Base-by-base conservation (phyloP, 169 alveolate genomes). In the Cryptosporidium ryanae region DNA sequence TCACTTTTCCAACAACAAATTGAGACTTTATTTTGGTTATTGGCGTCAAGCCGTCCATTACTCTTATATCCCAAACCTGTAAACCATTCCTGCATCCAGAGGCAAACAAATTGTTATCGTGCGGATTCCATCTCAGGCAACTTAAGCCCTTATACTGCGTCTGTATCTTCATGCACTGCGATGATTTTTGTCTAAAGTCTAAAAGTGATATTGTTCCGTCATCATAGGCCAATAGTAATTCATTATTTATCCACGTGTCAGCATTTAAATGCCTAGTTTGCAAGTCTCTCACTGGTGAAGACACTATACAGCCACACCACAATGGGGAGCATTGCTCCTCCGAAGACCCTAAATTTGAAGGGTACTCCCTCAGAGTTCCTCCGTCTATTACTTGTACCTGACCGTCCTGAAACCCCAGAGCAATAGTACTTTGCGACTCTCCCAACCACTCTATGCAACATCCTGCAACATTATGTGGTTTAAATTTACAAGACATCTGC, bases 381-480 rank as follows among this genome's bases (percentile, higher is more conserved):
- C 71, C 84, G 34, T 76, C 71, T 13, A 76, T 27, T 25, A 76
- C 1, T 15, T 44, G 64, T 13, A 76, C 44, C 34, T 21, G 52
- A 31, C 84, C 84, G 57, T 76, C 70, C 44, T 76, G 84, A 59
- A 76, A 76, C 31, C 84, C 84, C 15, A 76, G 23, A 8, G 84
- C 76, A 76, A 76, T 57, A 34, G 57, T n/a, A 48, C 48, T 76
- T n/a, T 67, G 23, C 31, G 84, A 55, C 25, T 76, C 63, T 6
- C 84, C 84, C 21, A 76, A n/a, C 84, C 84, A 76, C 13, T 76
- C 84, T 27, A 76, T 25, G 43, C 84, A 38, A 52, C 84, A 76
- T 8, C 84, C 84, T 18, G 71, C 61, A 12, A 32, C 64, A 32
- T 76, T 59, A n/a, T 76, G 84, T 31, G 84, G 44, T 34, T 63